Evolutionary conservation across 1,139 yeast species (phyloP), one percentile per base, ranked within the genome.

Genomic region (Geotrichum reessii): DNA sequence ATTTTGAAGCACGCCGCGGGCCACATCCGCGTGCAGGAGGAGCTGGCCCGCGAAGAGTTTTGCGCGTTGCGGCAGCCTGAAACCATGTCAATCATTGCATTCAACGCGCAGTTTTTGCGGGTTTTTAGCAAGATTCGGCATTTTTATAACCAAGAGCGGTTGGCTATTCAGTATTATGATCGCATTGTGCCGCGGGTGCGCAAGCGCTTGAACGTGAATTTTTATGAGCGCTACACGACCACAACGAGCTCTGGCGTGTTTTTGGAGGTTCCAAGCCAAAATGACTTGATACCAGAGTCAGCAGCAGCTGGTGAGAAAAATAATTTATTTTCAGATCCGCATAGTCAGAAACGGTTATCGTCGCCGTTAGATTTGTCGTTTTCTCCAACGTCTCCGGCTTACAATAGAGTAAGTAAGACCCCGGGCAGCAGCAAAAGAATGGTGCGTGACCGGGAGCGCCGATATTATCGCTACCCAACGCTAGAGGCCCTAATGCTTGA

Each of bases 81-180:
- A 2, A 14, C 21, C 42, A 31, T 40, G 12, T 24, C 53, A 7
- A 53, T 55, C 1, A 44, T 58, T 24, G 21, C 51, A 1, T 55
- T 58, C 44, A 58, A 58, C 44, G 37, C 60, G 5, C 22, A 21
- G n/a, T 58, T 51, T 33, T 31, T 54, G 24, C 53, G 60, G 5
- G 46, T 58, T 11, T 58, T 58, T 44, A 44, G 52, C 14, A 58
- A 58, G 40, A 49, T 58, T 14, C 50, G 58, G 11, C 60, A 58
- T 37, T 58, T 46, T 37, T 58, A 54, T 24, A 55, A 58, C 42
- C 57, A 54, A 3, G 56, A 58, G 21, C 55, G 60, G n/a, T 47
- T 58, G 6, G 60, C 60, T 1, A 24, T 58, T n/a, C 60, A 58
- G 31, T 58, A 58, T 42, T 58, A 58, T 25, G 60, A 58, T 49